These are phyloP conservation scores for Euphorbia lathyris DNA, from an alignment of 345 rosid species.

Conservation along the genomic window DNA sequence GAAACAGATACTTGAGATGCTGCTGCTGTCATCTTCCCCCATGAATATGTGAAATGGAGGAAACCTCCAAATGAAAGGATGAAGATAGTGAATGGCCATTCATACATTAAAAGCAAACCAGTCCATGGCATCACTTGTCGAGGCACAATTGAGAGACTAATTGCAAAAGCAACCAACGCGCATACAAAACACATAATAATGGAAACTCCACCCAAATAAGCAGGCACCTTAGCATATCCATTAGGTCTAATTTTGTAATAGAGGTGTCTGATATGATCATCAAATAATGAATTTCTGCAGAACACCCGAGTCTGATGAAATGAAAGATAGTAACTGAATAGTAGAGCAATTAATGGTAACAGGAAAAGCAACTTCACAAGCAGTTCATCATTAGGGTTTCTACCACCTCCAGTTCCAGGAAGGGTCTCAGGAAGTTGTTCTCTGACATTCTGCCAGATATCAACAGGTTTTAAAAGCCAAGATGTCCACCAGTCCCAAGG, in stretches of 20 bases:
- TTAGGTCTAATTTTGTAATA: slow-evolving; percentile 52
- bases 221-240: slow-evolving; percentile 71
- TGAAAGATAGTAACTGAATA: slow-evolving; percentile 50
- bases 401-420: slow-evolving; percentile 90
- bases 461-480: slow-evolving; percentile 94
- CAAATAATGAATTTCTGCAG: slow-evolving; percentile 56
- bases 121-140: slow-evolving; percentile 92
- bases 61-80: slow-evolving; percentile 59
- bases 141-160: slow-evolving; percentile 65
- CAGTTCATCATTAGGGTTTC: slow-evolving; percentile 62
- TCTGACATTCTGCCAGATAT: slow-evolving; percentile 90
- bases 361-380: slow-evolving; percentile 66
- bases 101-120: slow-evolving; percentile 75
- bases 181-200: slow-evolving; percentile 49
- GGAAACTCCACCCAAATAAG: slow-evolving; percentile 62
- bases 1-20: slow-evolving; percentile 51
- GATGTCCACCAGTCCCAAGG: slow-evolving; percentile 99
- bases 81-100: slow-evolving; percentile 81
- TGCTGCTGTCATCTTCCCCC: slow-evolving; percentile 60
- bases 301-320: slow-evolving; percentile 52
- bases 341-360: slow-evolving; percentile 58
- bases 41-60: slow-evolving; percentile 51
- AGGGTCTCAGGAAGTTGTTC: slow-evolving; percentile 71
- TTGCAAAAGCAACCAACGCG: slow-evolving; percentile 50
- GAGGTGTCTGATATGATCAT: slow-evolving; percentile 60